Percentiles rank a stretch among this genome's conserved stretches.
Conservation (phyloP, 2,329 filamentous ascomycete genomes). For the Byssothecium circinans region DNA sequence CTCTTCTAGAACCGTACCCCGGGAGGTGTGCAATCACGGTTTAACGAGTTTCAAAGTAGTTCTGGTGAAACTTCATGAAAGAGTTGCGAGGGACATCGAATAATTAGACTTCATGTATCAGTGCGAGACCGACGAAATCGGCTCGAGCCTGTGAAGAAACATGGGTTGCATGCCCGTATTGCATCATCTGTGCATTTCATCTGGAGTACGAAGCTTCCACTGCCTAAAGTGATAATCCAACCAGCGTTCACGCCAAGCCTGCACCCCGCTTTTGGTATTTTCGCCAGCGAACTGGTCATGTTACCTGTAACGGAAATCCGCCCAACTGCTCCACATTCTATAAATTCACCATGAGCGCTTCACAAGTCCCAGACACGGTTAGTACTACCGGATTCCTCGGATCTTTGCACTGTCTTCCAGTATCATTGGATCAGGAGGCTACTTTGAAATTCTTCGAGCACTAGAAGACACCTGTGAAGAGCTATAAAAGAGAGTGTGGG, state of each 20-base stretch:
- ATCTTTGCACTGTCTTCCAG: not conserved
- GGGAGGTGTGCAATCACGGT: no score
- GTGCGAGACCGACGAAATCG: no score
- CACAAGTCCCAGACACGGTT: constrained; percentile 16
- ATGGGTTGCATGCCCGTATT: no score
- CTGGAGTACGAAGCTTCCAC: no score
- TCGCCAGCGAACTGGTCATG: not conserved
- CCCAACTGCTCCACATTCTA: constrained; percentile 9
- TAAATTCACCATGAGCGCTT: constrained; percentile 9
- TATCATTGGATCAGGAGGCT: not conserved
- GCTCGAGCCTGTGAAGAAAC: no score
- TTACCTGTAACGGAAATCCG: not conserved
- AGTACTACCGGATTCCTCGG: constrained; percentile 10
- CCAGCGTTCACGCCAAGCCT: constrained; percentile 20
- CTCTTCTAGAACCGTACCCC: no score
- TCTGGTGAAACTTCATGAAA: no score
- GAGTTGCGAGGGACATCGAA: no score
- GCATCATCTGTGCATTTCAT: no score
- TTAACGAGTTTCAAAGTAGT: no score
- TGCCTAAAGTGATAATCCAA: not conserved
- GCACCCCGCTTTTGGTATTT: constrained; percentile 28
- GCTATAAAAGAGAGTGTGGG: not conserved
- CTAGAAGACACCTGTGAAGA: not conserved
- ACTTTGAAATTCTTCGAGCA: not conserved
- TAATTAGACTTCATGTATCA: no score